Conservation (phyloP, 495 filamentous ascomycete species). For the Neurospora cerealis region DNA sequence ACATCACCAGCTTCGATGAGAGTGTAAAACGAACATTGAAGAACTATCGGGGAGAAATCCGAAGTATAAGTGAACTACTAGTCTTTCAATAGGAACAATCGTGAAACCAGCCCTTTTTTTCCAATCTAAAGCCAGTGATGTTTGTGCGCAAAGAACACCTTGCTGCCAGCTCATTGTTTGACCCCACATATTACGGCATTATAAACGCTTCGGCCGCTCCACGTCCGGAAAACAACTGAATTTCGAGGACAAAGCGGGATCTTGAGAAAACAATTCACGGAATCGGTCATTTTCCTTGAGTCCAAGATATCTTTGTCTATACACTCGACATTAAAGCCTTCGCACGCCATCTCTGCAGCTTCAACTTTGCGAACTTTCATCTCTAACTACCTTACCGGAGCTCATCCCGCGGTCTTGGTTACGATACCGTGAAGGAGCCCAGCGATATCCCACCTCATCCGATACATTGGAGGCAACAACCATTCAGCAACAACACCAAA, state of each 20-base stretch:
- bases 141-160: background rate
- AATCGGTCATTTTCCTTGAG: background rate
- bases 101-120: background rate
- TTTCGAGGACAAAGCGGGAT: background rate
- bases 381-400: background rate
- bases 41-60: background rate
- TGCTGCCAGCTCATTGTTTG: background rate
- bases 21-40: background rate
- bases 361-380: background rate
- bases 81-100: background rate
- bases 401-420: background rate
- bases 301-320: background rate
- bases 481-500: background rate
- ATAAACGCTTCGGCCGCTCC: background rate
- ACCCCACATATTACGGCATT: background rate
- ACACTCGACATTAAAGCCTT: background rate
- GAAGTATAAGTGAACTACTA: background rate
- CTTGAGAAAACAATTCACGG: background rate
- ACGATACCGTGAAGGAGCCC: background rate
- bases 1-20: background rate
- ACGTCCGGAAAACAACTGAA: background rate
- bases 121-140: background rate
- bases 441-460: background rate
- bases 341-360: background rate
- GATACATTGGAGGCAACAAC: background rate